Evolutionary conservation across 2,329 filamentous ascomycete species (phyloP).

Genomic region (Cadophora malorum): DNA sequence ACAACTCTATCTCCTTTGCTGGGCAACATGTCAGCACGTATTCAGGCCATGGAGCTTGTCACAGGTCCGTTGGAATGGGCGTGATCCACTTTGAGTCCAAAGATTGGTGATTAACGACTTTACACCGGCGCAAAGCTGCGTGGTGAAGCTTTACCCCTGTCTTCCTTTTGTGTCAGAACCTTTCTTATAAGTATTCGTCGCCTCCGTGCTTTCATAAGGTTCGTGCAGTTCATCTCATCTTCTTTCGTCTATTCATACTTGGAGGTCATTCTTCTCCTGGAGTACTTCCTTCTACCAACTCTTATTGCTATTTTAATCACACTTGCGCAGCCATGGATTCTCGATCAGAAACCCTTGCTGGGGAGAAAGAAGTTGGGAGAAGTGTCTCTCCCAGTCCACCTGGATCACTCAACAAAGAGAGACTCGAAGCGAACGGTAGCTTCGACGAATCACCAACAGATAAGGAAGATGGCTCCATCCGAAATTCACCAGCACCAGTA

Average conservation of each 20-base stretch:
- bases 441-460: constrained; percentile 29
- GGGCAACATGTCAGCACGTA: not conserved
- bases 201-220: constrained; percentile 10
- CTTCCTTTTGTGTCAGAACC: not conserved
- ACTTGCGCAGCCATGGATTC: constrained; percentile 31
- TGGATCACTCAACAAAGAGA: constrained; percentile 31
- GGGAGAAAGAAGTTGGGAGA: constrained; percentile 35
- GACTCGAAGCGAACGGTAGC: constrained; percentile 16
- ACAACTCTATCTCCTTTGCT: constrained; percentile 19
- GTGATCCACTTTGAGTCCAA: not conserved
- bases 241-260: constrained; percentile 3
- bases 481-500: constrained; percentile 14
- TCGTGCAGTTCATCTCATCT: not conserved
- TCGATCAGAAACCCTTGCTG: constrained; percentile 34
- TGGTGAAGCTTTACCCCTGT: constrained; percentile 7
- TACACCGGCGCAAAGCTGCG: constrained; percentile 8
- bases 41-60: not conserved
- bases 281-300: not conserved
- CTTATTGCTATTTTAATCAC: constrained; percentile 9
- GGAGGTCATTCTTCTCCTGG: not conserved
- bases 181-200: constrained; percentile 14
- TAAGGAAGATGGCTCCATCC: constrained; percentile 32
- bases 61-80: not conserved
- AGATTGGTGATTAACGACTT: constrained; percentile 8
- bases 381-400: constrained; percentile 31